phyloP scores from a whole-genome alignment of 2,329 filamentous ascomycete genomes.

The Botrytis byssoidea region DNA sequence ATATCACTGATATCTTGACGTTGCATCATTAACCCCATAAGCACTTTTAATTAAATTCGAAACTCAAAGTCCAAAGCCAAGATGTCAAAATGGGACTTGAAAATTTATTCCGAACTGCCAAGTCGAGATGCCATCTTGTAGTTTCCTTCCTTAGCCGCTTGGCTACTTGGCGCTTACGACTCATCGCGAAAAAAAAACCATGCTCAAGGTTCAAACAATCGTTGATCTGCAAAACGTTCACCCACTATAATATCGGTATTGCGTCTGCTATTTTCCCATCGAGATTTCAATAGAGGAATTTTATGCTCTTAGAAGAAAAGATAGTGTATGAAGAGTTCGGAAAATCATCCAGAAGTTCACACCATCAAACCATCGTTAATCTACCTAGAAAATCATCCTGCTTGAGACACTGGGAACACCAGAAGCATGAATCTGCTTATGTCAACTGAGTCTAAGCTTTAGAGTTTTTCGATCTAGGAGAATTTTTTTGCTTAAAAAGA shows the following conservation, averaged over 20 bases:
- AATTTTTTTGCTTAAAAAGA: neutral
- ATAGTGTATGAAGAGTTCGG: neutral
- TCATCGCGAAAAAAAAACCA: neutral
- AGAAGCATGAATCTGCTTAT: neutral
- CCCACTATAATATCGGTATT: neutral
- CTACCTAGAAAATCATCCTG: no score
- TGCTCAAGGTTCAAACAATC: neutral
- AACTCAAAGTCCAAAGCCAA: neutral
- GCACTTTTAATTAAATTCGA: neutral
- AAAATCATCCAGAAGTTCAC: neutral
- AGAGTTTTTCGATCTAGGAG: neutral
- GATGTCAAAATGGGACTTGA: neutral
- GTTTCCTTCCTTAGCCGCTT: neutral
- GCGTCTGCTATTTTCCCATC: neutral
- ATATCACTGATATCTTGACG: neutral
- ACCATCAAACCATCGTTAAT: no score
- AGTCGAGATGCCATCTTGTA: neutral
- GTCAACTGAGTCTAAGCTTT: neutral
- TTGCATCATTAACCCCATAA: neutral
- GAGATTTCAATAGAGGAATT: neutral
- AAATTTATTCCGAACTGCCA: slow-evolving; percentile 8
- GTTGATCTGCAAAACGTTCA: neutral
- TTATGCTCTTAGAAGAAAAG: neutral
- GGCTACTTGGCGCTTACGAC: slow-evolving; percentile 10
- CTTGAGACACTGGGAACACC: neutral